Evolutionary conservation across 192 early-diverging fungal genomes (phyloP), one percentile per base, ranked within the genome.

Genomic region (Gigaspora rosea): DNA sequence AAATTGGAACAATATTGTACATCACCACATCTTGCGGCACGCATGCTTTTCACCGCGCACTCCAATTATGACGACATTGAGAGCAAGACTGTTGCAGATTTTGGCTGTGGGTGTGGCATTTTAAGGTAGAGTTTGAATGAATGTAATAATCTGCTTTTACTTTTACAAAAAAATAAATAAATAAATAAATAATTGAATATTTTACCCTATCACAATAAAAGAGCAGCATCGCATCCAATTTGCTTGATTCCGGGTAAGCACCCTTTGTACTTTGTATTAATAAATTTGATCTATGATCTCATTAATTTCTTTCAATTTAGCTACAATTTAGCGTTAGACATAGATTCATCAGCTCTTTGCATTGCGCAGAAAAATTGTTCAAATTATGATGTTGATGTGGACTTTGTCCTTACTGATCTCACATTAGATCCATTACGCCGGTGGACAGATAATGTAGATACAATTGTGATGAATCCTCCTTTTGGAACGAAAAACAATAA

Each of bases 1-100:
- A 87, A 91, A 71, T 85, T 91, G 56, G 93, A 94, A 79, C 93
- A 94, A 73, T 94, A 94, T 78, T 90, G 90, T 0, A 94, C 93
- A 15, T 90, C 91, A 0, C 83, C 93, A 50, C 92, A 93, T 75
- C 80, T 94, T 32, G 93, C 93, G 7, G 85, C 92, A 11, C 83
- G 91, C 15, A 91, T 94, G 82, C 79, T 93, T n/a, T 93, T 90
- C 68, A 93, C 91, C 0, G 93, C 93, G 4, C 90, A 92, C 71
- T 84, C 85, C 2, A 82, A 86, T 9, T 93, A 88, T 52, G 90
- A 90, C 56, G 93, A 94, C 76, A 92, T 94, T 79, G 88, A 88
- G 51, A 87, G 86, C 75, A 89, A 88, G 80, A 81, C 87, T 0
- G 87, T 94, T 0, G 90, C 89, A 12, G 93, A 94, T 76, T 88